Evolutionary conservation across 176 grass and related monocot species (phyloP).

Genomic region (Bothriochloa decipiens): DNA sequence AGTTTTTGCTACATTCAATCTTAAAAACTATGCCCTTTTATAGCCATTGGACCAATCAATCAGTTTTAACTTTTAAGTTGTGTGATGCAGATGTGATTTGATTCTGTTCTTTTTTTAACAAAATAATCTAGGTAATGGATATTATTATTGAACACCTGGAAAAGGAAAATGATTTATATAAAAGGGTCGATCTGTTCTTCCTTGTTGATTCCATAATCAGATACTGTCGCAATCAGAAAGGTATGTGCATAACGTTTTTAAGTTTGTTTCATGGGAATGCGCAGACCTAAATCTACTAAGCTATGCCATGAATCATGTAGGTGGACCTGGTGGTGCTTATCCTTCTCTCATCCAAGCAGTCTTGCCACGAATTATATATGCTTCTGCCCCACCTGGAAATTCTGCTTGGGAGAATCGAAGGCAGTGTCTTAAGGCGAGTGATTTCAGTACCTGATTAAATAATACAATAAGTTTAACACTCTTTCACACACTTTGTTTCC

Average conservation of each 20-base stretch:
- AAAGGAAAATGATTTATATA: slow-evolving; percentile 83
- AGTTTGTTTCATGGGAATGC: slow-evolving; percentile 3
- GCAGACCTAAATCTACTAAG: slow-evolving; percentile 32
- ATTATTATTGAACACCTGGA: slow-evolving; percentile 84
- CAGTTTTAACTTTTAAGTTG: background rate
- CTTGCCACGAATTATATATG: slow-evolving; percentile 73
- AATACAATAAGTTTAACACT: slow-evolving; percentile 8
- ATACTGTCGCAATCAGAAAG: slow-evolving; percentile 90
- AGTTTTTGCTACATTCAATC: slow-evolving; percentile 8
- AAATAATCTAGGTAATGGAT: slow-evolving; percentile 80
- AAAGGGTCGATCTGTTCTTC: slow-evolving; percentile 93
- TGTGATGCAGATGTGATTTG: slow-evolving; percentile 15
- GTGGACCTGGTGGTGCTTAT: slow-evolving; percentile 74
- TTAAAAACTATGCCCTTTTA: slow-evolving; percentile 18
- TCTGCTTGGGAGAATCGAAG: slow-evolving; percentile 95
- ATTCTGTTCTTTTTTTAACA: slow-evolving; percentile 35
- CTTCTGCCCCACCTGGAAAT: slow-evolving; percentile 85
- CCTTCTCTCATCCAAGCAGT: slow-evolving; percentile 93
- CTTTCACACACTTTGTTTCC: slow-evolving; percentile 33
- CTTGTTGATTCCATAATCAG: slow-evolving; percentile 97
- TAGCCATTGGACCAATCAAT: slow-evolving; percentile 18
- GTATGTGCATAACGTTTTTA: slow-evolving; percentile 39
- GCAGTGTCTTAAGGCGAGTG: slow-evolving; percentile 93
- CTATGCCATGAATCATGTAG: slow-evolving; percentile 51
- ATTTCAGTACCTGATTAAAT: slow-evolving; percentile 32